Percentiles rank a stretch among this genome's conserved stretches.
Evolutionary conservation across 768 basidiomycete genomes (phyloP).

Genomic region (Auricularia cornea): DNA sequence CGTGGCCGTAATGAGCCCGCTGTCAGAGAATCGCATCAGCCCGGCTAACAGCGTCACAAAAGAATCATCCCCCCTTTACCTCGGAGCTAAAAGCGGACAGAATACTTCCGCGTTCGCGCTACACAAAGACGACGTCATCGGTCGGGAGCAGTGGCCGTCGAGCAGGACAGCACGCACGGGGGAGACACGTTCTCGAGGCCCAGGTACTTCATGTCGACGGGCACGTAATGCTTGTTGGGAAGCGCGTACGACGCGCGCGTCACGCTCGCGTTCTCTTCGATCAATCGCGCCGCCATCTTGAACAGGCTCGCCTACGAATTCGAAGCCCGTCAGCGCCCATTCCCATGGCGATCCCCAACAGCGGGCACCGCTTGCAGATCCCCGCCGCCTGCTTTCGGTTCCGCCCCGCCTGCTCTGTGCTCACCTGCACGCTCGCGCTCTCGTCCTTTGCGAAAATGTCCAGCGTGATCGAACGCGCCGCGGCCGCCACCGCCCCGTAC

Average conservation of each 20-base stretch:
- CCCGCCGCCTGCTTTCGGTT: background rate
- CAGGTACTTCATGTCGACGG: conserved; percentile 72
- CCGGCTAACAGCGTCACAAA: background rate
- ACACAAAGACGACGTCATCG: conserved; percentile 20
- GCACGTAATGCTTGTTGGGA: conserved; percentile 94
- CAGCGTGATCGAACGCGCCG: conserved; percentile 57
- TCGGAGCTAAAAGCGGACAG: conserved; percentile 76
- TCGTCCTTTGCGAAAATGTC: conserved; percentile 81
- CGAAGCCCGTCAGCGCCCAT: background rate
- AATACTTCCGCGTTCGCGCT: conserved; percentile 82
- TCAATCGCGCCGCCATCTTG: conserved; percentile 73
- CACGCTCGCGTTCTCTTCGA: conserved; percentile 56
- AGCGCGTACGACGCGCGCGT: conserved; percentile 59
- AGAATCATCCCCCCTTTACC: conserved; percentile 36
- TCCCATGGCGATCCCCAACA: background rate
- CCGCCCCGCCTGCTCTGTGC: conserved; percentile 13
- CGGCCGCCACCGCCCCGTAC: conserved; percentile 41
- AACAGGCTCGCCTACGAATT: conserved; percentile 72
- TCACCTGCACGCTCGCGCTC: conserved; percentile 85
- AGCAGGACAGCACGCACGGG: conserved; percentile 34
- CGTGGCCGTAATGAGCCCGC: conserved; percentile 29
- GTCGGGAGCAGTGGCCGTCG: conserved; percentile 21
- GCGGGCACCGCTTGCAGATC: background rate
- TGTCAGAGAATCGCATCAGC: conserved; percentile 5
- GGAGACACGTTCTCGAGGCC: conserved; percentile 59